phyloP scores from a whole-genome alignment of 305 asterid genomes.

The Fraxinus nigra region DNA sequence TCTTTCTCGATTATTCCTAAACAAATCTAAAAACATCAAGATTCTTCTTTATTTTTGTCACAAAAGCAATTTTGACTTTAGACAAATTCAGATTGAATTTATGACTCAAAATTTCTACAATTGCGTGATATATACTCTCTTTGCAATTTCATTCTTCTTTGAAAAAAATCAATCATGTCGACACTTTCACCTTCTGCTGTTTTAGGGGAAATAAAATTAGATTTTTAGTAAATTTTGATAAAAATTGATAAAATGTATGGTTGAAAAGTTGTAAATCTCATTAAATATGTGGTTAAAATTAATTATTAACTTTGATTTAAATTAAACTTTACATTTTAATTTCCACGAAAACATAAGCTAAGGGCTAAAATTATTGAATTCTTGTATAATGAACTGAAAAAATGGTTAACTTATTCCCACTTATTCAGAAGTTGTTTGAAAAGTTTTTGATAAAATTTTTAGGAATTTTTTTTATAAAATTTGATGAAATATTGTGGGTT shows the following conservation, averaged over 20 bases:
- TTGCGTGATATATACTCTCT: not conserved
- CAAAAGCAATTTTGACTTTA: not conserved
- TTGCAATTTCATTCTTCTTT: not conserved
- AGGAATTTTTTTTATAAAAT: not conserved
- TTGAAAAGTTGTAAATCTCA: not conserved
- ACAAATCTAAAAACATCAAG: no score
- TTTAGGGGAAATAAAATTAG: no score
- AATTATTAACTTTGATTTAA: no score
- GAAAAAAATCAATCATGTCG: not conserved
- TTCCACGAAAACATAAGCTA: not conserved
- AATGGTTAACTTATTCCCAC: not conserved
- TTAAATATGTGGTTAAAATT: no score
- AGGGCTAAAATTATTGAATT: not conserved
- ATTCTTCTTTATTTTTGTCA: not conserved
- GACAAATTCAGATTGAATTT: not conserved
- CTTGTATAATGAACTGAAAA: not conserved
- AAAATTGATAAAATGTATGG: not conserved
- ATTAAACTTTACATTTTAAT: no score
- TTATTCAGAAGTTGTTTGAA: not conserved
- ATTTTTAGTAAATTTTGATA: not conserved
- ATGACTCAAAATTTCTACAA: not conserved
- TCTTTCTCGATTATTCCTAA: not conserved
- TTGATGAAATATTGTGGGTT: not conserved
- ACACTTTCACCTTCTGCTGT: not conserved
- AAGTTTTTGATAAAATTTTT: not conserved